phyloP scores from a whole-genome alignment of 1,139 yeast genomes.

The Magnusiomyces fungicola region DNA sequence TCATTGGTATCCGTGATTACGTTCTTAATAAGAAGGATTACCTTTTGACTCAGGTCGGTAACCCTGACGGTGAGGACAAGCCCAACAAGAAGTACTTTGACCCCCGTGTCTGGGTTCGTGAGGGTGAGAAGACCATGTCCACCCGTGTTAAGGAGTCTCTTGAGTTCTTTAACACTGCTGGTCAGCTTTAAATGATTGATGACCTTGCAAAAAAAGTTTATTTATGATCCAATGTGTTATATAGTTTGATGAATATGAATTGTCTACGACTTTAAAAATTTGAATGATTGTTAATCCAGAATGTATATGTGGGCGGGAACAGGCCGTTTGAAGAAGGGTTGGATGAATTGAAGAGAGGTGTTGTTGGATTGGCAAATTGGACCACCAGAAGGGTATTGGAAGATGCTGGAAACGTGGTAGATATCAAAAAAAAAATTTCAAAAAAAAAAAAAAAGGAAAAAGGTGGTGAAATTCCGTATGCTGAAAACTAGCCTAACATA shows the following conservation, averaged over 20 bases:
- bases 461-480: no score
- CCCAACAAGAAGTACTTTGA: slow-evolving; percentile 96
- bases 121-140: slow-evolving; percentile 98
- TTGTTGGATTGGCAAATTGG: not conserved
- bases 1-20: slow-evolving; percentile 94
- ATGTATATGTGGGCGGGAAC: no score
- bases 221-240: not conserved
- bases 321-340: no score
- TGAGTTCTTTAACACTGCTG: slow-evolving; percentile 58
- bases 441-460: not conserved
- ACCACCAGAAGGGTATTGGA: not conserved
- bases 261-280: not conserved
- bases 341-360: not conserved
- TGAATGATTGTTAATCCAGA: no score
- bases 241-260: not conserved
- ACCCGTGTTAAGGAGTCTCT: slow-evolving; percentile 79
- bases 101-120: slow-evolving; percentile 99
- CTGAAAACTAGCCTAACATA: no score
- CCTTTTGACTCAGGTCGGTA: slow-evolving; percentile 82
- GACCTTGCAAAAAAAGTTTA: not conserved
- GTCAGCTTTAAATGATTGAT: slow-evolving; percentile 18
- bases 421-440: not conserved
- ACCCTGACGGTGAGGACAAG: slow-evolving; percentile 98
- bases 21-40: slow-evolving; percentile 93
- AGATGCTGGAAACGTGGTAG: not conserved